Conservation (phyloP, 257 asterid genomes). For the Nemophila menziesii region DNA sequence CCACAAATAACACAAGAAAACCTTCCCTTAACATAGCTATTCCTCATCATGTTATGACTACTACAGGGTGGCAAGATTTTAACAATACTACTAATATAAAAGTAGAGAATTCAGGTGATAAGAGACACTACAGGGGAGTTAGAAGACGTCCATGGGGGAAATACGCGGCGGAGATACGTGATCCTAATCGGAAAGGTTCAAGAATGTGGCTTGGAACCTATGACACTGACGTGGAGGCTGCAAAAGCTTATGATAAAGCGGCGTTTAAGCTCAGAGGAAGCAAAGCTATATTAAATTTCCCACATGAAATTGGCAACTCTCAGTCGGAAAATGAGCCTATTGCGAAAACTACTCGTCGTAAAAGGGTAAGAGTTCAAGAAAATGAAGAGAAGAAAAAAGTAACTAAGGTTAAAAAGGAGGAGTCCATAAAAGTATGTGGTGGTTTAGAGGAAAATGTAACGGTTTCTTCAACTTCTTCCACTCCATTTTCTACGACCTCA, state of each 20-base stretch:
- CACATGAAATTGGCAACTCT: constrained; percentile 48
- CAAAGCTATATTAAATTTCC: constrained; percentile 41
- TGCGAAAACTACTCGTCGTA: constrained; percentile 16
- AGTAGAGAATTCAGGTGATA: constrained; percentile 21
- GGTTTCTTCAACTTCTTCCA: constrained; percentile 14
- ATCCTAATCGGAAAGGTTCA: constrained; percentile 29
- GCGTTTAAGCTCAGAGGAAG: constrained; percentile 35
- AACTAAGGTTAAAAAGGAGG: constrained; percentile 35
- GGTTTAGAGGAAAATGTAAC: constrained; percentile 5
- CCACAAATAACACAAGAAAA: constrained; percentile 20
- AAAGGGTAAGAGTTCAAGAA: constrained; percentile 35
- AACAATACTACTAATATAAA: no score
- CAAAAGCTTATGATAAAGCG: constrained; percentile 32
- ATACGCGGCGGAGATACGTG: constrained; percentile 41
- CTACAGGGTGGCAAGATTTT: not conserved
- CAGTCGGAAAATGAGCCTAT: constrained; percentile 1
- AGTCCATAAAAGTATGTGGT: constrained; percentile 4
- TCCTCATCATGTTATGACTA: constrained; percentile 21
- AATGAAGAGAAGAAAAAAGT: constrained; percentile 17
- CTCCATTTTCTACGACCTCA: constrained; percentile 73
- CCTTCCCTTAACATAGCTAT: constrained; percentile 57
- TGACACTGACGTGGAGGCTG: constrained; percentile 31
- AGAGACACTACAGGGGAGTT: constrained; percentile 32
- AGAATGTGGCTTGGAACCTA: constrained; percentile 38
- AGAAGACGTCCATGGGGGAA: constrained; percentile 41